Percentiles rank a stretch among this genome's conserved stretches.
Conservation (phyloP, 139 green algal species). For the Chlorella sp. region DNA sequence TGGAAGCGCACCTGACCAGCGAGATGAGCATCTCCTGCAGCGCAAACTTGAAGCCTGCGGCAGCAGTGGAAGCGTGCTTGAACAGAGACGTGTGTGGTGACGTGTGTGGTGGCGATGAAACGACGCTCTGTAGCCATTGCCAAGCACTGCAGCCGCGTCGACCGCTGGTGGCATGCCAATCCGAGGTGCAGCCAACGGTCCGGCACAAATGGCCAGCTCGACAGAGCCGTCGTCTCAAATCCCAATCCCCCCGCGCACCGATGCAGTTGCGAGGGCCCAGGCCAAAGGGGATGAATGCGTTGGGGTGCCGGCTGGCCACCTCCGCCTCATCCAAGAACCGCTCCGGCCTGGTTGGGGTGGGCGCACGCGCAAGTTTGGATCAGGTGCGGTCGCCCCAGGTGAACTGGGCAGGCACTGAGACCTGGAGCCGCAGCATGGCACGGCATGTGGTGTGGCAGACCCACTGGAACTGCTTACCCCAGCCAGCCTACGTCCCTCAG, state of each 20-base stretch:
- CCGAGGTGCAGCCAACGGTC: too few species aligned
- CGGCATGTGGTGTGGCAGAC: neutral
- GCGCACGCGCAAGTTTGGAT: too few species aligned
- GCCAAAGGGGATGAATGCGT: slow-evolving; percentile 51
- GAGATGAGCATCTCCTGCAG: slow-evolving; percentile 21
- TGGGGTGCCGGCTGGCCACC: slow-evolving; percentile 5
- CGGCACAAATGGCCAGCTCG: too few species aligned
- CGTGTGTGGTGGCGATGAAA: too few species aligned
- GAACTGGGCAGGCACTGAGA: neutral
- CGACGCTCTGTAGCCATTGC: too few species aligned
- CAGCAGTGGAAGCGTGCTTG: too few species aligned
- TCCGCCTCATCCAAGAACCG: slow-evolving; percentile 34
- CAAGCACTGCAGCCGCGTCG: too few species aligned
- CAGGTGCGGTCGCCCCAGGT: too few species aligned
- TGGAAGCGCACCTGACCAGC: slow-evolving; percentile 23
- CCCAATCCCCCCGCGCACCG: neutral
- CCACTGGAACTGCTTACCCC: neutral
- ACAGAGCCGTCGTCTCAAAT: too few species aligned
- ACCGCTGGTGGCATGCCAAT: too few species aligned
- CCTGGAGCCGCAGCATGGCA: neutral
- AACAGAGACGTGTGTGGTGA: too few species aligned
- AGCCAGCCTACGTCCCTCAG: neutral
- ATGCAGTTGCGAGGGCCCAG: slow-evolving; percentile 48
- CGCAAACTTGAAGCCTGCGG: slow-evolving; percentile 38
- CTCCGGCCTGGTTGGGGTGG: slow-evolving; percentile 26